Evolutionary conservation across 352 stramenopile genomes (phyloP), one percentile per base, ranked within the genome.

Genomic region (Pythium volutum): DNA sequence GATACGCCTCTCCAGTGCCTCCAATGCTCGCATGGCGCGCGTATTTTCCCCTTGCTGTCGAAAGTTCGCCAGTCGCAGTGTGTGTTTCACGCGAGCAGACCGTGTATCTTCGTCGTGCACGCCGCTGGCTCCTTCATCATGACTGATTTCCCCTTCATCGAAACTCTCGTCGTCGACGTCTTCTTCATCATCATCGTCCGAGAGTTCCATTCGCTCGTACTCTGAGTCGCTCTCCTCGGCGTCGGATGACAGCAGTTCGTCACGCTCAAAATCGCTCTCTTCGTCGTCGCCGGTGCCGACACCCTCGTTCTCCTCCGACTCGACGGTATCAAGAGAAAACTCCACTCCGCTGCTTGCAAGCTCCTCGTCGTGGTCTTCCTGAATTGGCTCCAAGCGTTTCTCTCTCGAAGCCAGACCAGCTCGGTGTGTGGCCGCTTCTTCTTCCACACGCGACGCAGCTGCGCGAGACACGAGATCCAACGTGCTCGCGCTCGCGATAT

Each of bases 181-280:
- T 15, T 68, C 69, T 7, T 71, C 63, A 1, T 87, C 79, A 6
- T 88, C 79, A 41, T 83, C 76, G 45, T 93, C 84, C 1, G 68
- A 85, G 16, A 93, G 66, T 48, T 90, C 84, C 55, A 93, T 67
- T 41, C 84, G 76, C 67, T 93, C 84, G 52, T 88, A 90, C 9
- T 92, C 84, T 0, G 81, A 90, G 39, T 91, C 80, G 46, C 73
- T 88, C n/a, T 77, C 84, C 20, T 87, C 83, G 15, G 69, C 75
- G 10, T 88, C 81, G 0, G 86, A 93, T 10, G 81, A 89, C 14
- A 92, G 55, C 26, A 95, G 66, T 53, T 93, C 86, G 41, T 95
- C 86, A 25, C 83, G 80, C 56, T 95, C 86, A 62, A 89, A 95
- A 29, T 95, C 86, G 57, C 82, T 93, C 23, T 95, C 86, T 51